Evolutionary conservation across 352 stramenopile genomes (phyloP), one percentile per base, ranked within the genome.

Genomic region (Phytophthora cryptogea): DNA sequence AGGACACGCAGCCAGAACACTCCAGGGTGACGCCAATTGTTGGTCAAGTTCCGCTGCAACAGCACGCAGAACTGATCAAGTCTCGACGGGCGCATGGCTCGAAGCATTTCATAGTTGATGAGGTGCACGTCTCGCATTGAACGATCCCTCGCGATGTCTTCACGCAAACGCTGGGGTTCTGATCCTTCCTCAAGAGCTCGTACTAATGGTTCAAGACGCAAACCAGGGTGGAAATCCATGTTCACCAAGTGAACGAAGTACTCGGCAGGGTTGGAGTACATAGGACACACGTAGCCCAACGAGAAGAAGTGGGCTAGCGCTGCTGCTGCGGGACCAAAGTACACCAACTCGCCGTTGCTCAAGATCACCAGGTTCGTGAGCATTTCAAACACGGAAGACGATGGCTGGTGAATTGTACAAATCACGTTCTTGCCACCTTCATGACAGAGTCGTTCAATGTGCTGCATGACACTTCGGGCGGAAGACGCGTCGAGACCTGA

Each of bases 401-500:
- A 90, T n/a, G 86, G 88, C 69, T 96, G 86, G 66, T 96, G 88
- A 61, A 96, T 94, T 40, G 86, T 93, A 49, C 66, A 84, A 6
- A 95, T 63, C 35, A 95, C 76, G 40, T 83, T 94, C 63, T 87
- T 88, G 55, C 68, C 66, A 31, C 59, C 54, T 20, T 92, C 70
- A 0, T 68, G 62, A 13, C 80, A 76, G 1, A 83, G 56, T 28
- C 72, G 59, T 10, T 83, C 56, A 17, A 92, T 74, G 20, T 83
- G 58, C 23, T 93, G 70, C 66, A 98, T 96, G 4, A 98, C 86
- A 43, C 81, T 82, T 23, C 90, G 74, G 11, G 94, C 91, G n/a
- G 92, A 89, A 5, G 80, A 90, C 14, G 86, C 80, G 68, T 98
- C 95, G 13, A 99, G 73, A 0, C 92, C 90, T 8, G 77, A 95